Evolutionary conservation across 1,284 basidiomycete genomes (phyloP).

Genomic region (Rhodotorula sp.): DNA sequence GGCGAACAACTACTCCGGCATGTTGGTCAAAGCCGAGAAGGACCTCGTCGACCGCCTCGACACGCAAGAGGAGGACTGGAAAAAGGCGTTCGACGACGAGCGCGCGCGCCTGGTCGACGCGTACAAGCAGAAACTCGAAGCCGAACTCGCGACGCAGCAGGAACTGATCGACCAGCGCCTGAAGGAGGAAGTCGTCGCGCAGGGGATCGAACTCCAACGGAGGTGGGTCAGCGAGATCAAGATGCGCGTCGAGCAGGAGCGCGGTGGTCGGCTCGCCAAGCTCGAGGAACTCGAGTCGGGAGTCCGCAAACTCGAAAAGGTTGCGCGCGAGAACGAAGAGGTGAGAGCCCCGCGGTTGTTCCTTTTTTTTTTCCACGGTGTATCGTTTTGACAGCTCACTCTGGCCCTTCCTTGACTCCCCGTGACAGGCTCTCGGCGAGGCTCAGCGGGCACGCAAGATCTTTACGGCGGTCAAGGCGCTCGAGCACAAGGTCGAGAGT

Average conservation of each 20-base stretch:
- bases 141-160: slow-evolving; percentile 82
- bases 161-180: slow-evolving; percentile 91
- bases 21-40: slow-evolving; percentile 79
- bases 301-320: slow-evolving; percentile 83
- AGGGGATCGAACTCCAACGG: slow-evolving; percentile 94
- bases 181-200: slow-evolving; percentile 90
- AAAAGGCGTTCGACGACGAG: slow-evolving; percentile 77
- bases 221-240: slow-evolving; percentile 97
- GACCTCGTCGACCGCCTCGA: slow-evolving; percentile 78
- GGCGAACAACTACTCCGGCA: slow-evolving; percentile 75
- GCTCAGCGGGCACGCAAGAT: slow-evolving; percentile 80
- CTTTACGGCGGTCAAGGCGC: slow-evolving; percentile 59
- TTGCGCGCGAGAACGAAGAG: slow-evolving; percentile 78
- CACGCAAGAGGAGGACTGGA: slow-evolving; percentile 81
- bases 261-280: slow-evolving; percentile 90
- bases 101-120: slow-evolving; percentile 68
- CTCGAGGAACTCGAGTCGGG: slow-evolving; percentile 88
- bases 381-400: slow-evolving; percentile 37
- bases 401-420: slow-evolving; percentile 44
- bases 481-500: slow-evolving; percentile 56
- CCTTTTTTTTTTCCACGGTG: slow-evolving; percentile 80
- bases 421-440: slow-evolving; percentile 71
- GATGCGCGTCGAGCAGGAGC: slow-evolving; percentile 91
- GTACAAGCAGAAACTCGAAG: slow-evolving; percentile 82
- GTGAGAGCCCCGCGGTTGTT: slow-evolving; percentile 70